Evolutionary conservation across 768 basidiomycete species (phyloP), one percentile per base, ranked within the genome.

Genomic region (Naematelia aurantialba): DNA sequence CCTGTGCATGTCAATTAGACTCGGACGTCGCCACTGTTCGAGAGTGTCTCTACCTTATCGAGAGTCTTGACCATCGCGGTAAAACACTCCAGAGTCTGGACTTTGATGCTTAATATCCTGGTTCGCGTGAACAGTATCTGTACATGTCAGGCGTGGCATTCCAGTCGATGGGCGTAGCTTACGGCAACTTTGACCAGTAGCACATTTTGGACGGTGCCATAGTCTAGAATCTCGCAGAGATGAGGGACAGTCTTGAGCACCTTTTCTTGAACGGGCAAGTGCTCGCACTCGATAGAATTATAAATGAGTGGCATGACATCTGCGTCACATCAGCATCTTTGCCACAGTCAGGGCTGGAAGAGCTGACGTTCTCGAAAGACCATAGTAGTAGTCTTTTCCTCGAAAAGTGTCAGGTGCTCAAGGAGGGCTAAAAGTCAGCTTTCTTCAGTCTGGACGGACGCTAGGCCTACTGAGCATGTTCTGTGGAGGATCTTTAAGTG

Each of bases 251-350:
- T 81, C 61, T 85, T 85, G 45, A 99, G 79, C 2, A 90, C 94
- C 60, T 86, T 85, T 77, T 98, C 94, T 82, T 96, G 91, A 11
- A 98, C 89, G 54, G 86, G 78, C 0, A 88, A 83, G 78, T 96
- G 91, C 51, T 98, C 96, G n/a, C 89, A 89, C 62, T 97, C 96
- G 50, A 99, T 81, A 1, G 96, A 91, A 73, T 90, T 89, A 74
- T 99, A 99, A 17, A 99, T 89, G 39, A 99, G 81, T 0, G 92
- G 91, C 62, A 99, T 82, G n/a, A 99, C 89, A 80, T 91, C 94
- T 97, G 71, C 4, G 25, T 5, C 21, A 31, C 31, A 26, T 25
- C 44, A 24, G 11, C 8, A 48, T 49, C 17, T 8, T 39, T 39
- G 26, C 10, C 27, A 46, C 14, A 19, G 24, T 13, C n/a, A 49